A percentile compares a stretch with the other conserved stretches of the same genome.
Evolutionary conservation across 2,329 filamentous ascomycete genomes (phyloP).

Genomic region (Penicillium freii): DNA sequence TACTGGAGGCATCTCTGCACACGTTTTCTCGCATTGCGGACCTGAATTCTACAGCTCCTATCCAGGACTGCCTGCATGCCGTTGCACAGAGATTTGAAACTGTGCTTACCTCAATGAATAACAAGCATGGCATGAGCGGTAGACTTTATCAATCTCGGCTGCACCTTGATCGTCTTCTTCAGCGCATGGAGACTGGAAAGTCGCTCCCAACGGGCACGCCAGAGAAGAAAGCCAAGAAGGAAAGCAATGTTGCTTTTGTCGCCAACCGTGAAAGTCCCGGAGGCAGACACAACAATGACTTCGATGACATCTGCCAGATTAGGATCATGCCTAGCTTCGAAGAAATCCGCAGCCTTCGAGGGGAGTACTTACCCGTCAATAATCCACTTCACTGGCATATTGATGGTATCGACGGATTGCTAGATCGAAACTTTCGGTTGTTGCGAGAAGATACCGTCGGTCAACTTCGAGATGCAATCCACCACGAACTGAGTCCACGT

Average conservation of each 20-base stretch:
- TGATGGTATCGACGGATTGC: slow-evolving; percentile 26
- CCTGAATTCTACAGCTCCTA: slow-evolving; percentile 39
- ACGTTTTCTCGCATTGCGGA: slow-evolving; percentile 35
- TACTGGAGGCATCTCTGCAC: slow-evolving; percentile 23
- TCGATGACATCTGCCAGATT: slow-evolving; percentile 33
- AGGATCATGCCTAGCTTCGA: slow-evolving; percentile 38
- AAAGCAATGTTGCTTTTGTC: slow-evolving; percentile 10
- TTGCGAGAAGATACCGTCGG: slow-evolving; percentile 38
- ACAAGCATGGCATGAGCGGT: slow-evolving; percentile 1
- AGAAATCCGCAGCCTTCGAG: slow-evolving; percentile 31
- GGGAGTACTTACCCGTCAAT: slow-evolving; percentile 36
- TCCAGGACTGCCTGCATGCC: slow-evolving; percentile 24
- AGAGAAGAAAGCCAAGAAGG: neutral
- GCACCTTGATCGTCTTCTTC: slow-evolving; percentile 19
- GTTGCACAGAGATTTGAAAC: slow-evolving; percentile 19
- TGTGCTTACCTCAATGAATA: slow-evolving; percentile 14
- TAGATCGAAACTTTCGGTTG: slow-evolving; percentile 41
- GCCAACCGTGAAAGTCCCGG: slow-evolving; percentile 22
- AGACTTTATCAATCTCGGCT: slow-evolving; percentile 15
- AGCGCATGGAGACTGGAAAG: slow-evolving; percentile 24
- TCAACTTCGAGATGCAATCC: slow-evolving; percentile 34
- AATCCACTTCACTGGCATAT: slow-evolving; percentile 31
- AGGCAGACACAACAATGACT: slow-evolving; percentile 40
- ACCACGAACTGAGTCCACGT: slow-evolving; percentile 8
- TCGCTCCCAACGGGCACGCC: slow-evolving; percentile 7